Conservation (phyloP, 352 stramenopile genomes). For the Peronospora belbahrii region DNA sequence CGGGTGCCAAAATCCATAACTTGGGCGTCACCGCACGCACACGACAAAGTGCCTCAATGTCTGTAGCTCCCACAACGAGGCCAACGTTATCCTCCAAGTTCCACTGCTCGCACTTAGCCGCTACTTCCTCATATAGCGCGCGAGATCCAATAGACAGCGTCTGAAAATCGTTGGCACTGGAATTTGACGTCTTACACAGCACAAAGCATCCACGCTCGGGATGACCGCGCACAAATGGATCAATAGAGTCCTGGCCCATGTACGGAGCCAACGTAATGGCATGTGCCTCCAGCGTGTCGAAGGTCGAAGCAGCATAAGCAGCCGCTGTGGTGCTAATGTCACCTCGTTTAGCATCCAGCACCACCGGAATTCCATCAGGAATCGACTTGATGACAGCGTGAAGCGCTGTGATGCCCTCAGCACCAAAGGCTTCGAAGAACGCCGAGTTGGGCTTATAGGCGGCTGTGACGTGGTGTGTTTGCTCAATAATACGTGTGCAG, state of each 20-base stretch:
- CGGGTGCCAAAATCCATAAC: conserved; percentile 96
- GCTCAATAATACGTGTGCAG: conserved; percentile 92
- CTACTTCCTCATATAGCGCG: conserved; percentile 87
- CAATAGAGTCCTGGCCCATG: conserved; percentile 97
- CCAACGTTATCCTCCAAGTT: conserved; percentile 89
- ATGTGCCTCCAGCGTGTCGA: conserved; percentile 90
- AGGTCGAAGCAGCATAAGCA: conserved; percentile 93
- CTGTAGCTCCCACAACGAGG: conserved; percentile 97
- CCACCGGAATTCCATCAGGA: conserved; percentile 89
- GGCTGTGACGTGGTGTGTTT: conserved; percentile 89
- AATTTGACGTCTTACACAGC: conserved; percentile 99
- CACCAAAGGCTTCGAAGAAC: conserved; percentile 95
- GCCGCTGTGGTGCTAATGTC: conserved; percentile 97
- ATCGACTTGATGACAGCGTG: conserved; percentile 86
- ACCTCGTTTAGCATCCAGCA: conserved; percentile 97
- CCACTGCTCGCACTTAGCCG: conserved; percentile 86
- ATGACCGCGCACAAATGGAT: conserved; percentile 90
- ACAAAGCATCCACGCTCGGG: conserved; percentile 92
- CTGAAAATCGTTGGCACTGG: conserved; percentile 94
- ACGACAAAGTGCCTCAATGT: conserved; percentile 86
- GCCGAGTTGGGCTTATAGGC: conserved; percentile 99
- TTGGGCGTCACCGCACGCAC: conserved; percentile 79
- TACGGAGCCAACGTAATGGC: conserved; percentile 96
- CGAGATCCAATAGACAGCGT: conserved; percentile 53
- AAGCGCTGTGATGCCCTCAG: conserved; percentile 86